Evolutionary conservation across 2,329 filamentous ascomycete species (phyloP).

Genomic region (Zalaria obscura): DNA sequence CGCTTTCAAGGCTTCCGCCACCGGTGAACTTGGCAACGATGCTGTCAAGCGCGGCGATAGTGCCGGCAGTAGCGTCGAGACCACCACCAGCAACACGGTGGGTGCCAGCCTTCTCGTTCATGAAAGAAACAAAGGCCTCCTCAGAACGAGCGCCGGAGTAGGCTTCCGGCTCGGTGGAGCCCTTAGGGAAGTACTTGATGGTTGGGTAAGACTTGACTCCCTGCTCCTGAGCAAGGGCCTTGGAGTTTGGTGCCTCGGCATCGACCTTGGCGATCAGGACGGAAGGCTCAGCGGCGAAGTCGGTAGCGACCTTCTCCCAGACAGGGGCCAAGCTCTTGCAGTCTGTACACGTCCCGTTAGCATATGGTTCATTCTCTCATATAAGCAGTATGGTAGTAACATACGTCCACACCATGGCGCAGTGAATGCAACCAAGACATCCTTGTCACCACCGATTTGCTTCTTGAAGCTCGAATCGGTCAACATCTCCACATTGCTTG

Average conservation of each 20-base stretch:
- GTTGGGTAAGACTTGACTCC: conserved; percentile 83
- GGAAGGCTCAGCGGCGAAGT: conserved; percentile 62
- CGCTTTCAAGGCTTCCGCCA: conserved; percentile 48
- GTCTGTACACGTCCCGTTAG: conserved; percentile 41
- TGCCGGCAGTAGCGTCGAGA: conserved; percentile 66
- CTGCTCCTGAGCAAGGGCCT: conserved; percentile 60
- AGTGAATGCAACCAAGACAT: conserved; percentile 91
- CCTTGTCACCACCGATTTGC: conserved; percentile 68
- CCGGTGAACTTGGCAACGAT: conserved; percentile 59
- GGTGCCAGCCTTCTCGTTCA: conserved; percentile 83
- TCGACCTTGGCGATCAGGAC: conserved; percentile 93
- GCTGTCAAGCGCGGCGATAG: conserved; percentile 62
- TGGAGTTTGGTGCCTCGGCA: conserved; percentile 75
- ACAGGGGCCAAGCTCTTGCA: conserved; percentile 87
- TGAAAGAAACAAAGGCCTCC: conserved; percentile 59
- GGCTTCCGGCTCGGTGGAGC: conserved; percentile 53
- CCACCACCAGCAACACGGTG: conserved; percentile 71
- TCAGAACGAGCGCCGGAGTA: conserved; percentile 71
- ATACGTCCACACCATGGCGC: conserved; percentile 97
- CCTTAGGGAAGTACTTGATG: conserved; percentile 93
- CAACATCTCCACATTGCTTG: conserved; percentile 66
- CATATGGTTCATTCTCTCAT: conserved; percentile 2
- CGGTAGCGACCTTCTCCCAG: conserved; percentile 76
- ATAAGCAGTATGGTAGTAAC: conserved; percentile 26
- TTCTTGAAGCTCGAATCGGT: conserved; percentile 67